Evolutionary conservation across 352 stramenopile genomes (phyloP).

Genomic region (Bremia lactucae): DNA sequence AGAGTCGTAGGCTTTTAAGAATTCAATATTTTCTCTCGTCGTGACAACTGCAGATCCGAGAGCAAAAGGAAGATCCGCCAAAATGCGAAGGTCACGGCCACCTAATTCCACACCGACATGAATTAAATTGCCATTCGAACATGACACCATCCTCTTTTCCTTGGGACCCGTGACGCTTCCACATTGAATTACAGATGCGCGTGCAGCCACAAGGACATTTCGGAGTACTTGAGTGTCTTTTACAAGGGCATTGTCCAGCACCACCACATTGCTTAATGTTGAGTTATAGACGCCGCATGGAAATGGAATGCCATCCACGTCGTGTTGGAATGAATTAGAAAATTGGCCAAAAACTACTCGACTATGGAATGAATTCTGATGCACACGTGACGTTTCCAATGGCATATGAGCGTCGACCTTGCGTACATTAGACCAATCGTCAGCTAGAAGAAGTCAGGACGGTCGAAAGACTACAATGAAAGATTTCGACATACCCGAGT

Average conservation of each 20-base stretch:
- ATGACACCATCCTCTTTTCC: constrained; percentile 3
- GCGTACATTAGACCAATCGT: constrained; percentile 47
- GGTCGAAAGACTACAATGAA: neutral
- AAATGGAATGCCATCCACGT: constrained; percentile 47
- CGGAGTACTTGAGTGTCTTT: constrained; percentile 51
- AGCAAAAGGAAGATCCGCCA: constrained; percentile 65
- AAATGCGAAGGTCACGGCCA: constrained; percentile 51
- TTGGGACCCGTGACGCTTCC: constrained; percentile 37
- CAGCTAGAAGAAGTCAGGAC: constrained; percentile 21
- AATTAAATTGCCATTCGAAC: constrained; percentile 49
- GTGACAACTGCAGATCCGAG: constrained; percentile 35
- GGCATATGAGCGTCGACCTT: constrained; percentile 21
- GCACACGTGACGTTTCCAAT: constrained; percentile 33
- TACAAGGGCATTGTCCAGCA: constrained; percentile 72
- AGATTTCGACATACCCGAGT: constrained; percentile 33
- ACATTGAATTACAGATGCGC: constrained; percentile 52
- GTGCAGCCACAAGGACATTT: constrained; percentile 32
- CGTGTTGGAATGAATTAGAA: constrained; percentile 14
- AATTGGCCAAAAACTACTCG: constrained; percentile 53
- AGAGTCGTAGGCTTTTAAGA: constrained; percentile 35
- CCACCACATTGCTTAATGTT: constrained; percentile 40
- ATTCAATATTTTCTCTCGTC: constrained; percentile 23
- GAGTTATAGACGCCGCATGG: constrained; percentile 55
- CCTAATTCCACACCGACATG: constrained; percentile 79
- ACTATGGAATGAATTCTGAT: constrained; percentile 60